Conservation (phyloP, 208 protist genomes). For the Acanthamoeba lugdunensis region DNA sequence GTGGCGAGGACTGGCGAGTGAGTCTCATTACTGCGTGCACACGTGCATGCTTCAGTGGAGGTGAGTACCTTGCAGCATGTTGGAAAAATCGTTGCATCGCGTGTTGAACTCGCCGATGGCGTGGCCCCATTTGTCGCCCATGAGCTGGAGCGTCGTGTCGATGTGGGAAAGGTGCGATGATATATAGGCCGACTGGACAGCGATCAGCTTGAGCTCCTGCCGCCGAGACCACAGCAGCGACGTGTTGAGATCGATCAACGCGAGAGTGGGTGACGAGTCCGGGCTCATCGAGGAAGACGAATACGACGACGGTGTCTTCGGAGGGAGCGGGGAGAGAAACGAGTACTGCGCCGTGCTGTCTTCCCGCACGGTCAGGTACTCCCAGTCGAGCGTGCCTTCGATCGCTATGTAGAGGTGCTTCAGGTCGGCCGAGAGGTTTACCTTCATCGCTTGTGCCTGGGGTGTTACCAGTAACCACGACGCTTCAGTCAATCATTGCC, state of each 20-base stretch:
- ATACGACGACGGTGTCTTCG: not conserved
- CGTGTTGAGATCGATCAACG: constrained; percentile 41
- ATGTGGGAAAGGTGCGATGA: constrained; percentile 47
- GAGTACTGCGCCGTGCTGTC: not conserved
- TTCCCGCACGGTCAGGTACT: constrained; percentile 1
- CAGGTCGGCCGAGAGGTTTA: constrained; percentile 15
- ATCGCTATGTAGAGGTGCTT: constrained; percentile 36
- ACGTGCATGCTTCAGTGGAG: not conserved
- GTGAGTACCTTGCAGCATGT: constrained; percentile 22
- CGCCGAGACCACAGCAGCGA: constrained; percentile 55
- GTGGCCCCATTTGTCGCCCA: constrained; percentile 48
- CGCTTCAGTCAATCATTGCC: not conserved
- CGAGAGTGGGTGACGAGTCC: not conserved
- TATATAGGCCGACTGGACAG: constrained; percentile 42
- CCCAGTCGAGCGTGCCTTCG: constrained; percentile 43
- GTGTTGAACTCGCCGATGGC: constrained; percentile 28
- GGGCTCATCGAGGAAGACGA: not conserved
- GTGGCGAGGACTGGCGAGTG: not conserved
- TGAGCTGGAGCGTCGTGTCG: constrained; percentile 27
- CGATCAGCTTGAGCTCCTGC: constrained; percentile 43
- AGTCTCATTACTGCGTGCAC: not conserved
- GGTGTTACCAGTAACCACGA: too few relatives aligned
- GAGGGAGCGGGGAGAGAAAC: constrained; percentile 24
- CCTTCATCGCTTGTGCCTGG: constrained; percentile 21
- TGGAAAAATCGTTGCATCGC: constrained; percentile 5